phyloP scores from a whole-genome alignment of 2,329 filamentous ascomycete species.

The Aspergillus tamarii region DNA sequence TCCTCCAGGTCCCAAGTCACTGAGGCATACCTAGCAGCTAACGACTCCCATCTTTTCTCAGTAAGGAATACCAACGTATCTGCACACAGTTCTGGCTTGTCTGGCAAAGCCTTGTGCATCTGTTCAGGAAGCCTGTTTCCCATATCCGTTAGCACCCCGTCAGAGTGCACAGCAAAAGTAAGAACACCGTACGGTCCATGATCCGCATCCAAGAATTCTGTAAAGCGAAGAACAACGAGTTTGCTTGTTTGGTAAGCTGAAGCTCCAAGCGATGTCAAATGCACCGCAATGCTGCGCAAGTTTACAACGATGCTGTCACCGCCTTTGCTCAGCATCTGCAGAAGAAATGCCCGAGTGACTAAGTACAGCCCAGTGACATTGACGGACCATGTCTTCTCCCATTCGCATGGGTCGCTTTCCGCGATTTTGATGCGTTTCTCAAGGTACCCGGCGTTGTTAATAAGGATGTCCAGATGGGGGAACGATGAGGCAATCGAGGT shows the following conservation, averaged over 20 bases:
- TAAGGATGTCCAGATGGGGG: constrained; percentile 48
- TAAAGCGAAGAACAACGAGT: constrained; percentile 54
- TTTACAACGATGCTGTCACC: constrained; percentile 50
- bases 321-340: constrained; percentile 36
- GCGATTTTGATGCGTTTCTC: constrained; percentile 29
- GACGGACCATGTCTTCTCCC: constrained; percentile 51
- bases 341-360: constrained; percentile 51
- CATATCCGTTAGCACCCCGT: constrained; percentile 45
- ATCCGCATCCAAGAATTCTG: constrained; percentile 54
- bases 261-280: constrained; percentile 31
- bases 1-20: not conserved
- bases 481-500: constrained; percentile 35
- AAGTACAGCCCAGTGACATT: constrained; percentile 56
- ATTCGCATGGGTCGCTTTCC: constrained; percentile 41
- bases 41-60: not conserved
- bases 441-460: constrained; percentile 53
- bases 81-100: constrained; percentile 33
- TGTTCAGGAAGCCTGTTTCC: constrained; percentile 33
- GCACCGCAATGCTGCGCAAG: constrained; percentile 50
- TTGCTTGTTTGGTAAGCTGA: constrained; percentile 55
- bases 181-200: constrained; percentile 47
- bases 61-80: not conserved
- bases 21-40: not conserved
- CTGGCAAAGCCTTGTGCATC: constrained; percentile 29
- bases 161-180: constrained; percentile 47